phyloP scores from a whole-genome alignment of 192 early-diverging fungal species.

The Backusella liffmaniae region DNA sequence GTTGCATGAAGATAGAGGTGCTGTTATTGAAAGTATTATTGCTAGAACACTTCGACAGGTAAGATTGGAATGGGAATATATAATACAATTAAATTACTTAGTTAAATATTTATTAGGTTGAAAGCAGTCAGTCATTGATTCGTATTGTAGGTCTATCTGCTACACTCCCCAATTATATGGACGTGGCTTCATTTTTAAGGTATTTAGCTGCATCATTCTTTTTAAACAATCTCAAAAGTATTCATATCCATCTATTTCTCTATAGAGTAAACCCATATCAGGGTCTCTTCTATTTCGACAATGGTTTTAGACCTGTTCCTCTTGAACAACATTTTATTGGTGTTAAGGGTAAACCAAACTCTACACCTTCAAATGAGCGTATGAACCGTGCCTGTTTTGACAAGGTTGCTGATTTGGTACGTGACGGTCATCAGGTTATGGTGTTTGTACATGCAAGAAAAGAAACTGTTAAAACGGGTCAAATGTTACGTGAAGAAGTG shows the following conservation, averaged over 20 bases:
- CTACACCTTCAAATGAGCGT: slow-evolving; percentile 54
- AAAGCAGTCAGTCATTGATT: slow-evolving; percentile 92
- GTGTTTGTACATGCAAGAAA: slow-evolving; percentile 99
- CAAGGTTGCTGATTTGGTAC: slow-evolving; percentile 70
- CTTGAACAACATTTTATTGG: slow-evolving; percentile 96
- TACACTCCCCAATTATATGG: slow-evolving; percentile 96
- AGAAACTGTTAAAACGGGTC: slow-evolving; percentile 95
- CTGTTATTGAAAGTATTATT: slow-evolving; percentile 95
- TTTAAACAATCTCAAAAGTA: neutral
- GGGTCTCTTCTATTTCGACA: slow-evolving; percentile 97
- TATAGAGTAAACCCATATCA: slow-evolving; percentile 83
- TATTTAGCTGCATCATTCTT: slow-evolving; percentile 6
- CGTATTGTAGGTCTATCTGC: slow-evolving; percentile 96
- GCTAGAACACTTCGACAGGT: slow-evolving; percentile 91
- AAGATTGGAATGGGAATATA: too few species aligned
- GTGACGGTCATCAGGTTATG: slow-evolving; percentile 95
- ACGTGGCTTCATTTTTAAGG: slow-evolving; percentile 91
- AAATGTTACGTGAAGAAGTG: slow-evolving; percentile 87
- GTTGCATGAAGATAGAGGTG: slow-evolving; percentile 93
- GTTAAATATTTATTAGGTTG: slow-evolving; percentile 36
- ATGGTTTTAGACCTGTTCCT: slow-evolving; percentile 92
- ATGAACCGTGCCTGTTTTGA: slow-evolving; percentile 89
- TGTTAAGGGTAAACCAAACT: slow-evolving; percentile 85
- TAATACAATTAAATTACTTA: too few species aligned
- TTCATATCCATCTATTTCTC: neutral